Evolutionary conservation across 2,329 filamentous ascomycete genomes (phyloP).

Genomic region (Coniosporium tulheliwenetii): DNA sequence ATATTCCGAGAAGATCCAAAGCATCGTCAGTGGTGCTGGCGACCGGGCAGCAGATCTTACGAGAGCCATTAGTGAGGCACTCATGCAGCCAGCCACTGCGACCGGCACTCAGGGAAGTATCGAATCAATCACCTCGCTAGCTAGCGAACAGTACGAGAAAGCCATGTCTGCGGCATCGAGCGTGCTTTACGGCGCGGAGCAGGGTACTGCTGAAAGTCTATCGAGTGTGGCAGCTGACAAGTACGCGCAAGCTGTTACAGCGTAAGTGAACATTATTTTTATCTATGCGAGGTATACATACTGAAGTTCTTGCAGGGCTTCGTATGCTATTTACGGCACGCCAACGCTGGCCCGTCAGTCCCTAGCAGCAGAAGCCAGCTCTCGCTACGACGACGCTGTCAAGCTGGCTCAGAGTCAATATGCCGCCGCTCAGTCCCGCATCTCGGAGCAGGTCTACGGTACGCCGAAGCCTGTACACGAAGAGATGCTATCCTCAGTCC

Average conservation of each 20-base stretch:
- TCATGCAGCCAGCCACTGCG: constrained; percentile 25
- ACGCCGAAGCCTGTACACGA: constrained; percentile 55
- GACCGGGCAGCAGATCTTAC: constrained; percentile 38
- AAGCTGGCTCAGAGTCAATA: constrained; percentile 53
- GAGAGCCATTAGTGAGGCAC: constrained; percentile 39
- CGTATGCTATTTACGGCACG: constrained; percentile 38
- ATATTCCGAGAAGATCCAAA: constrained; percentile 36
- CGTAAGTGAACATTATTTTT: constrained; percentile 23
- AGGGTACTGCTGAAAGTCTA: constrained; percentile 25
- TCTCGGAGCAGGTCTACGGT: constrained; percentile 52
- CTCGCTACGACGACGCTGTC: constrained; percentile 49
- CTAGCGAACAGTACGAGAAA: constrained; percentile 39
- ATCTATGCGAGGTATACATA: background rate
- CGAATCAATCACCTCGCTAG: constrained; percentile 36
- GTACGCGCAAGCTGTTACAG: constrained; percentile 41
- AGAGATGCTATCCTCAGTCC: constrained; percentile 52
- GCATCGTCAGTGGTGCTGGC: constrained; percentile 34
- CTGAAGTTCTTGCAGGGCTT: constrained; percentile 25
- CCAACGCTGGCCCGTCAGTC: constrained; percentile 28
- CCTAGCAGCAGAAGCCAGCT: constrained; percentile 32
- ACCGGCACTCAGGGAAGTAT: constrained; percentile 29
- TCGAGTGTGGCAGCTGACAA: constrained; percentile 36
- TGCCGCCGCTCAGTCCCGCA: constrained; percentile 48
- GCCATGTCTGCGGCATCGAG: constrained; percentile 41
- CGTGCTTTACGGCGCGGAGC: constrained; percentile 35